Base-by-base conservation (phyloP, 2,329 filamentous ascomycete species). In the Metarhizium robertsii region DNA sequence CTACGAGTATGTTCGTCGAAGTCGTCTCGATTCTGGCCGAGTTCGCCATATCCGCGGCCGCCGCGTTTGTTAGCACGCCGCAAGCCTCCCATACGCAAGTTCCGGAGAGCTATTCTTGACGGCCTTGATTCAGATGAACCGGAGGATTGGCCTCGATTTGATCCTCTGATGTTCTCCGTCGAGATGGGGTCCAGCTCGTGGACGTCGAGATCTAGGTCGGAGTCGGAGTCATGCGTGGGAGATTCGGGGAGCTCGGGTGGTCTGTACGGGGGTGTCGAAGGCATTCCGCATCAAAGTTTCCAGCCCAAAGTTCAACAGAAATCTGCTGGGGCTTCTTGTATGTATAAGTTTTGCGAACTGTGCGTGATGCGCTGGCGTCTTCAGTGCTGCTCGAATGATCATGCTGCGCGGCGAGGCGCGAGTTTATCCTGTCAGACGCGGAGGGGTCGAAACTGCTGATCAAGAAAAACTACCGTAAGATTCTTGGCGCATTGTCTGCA, bases 121-220 rank as follows among this genome's bases (percentile, higher is more conserved):
- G 79, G 64, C 73, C 77, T 73, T 65, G 78, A 63, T 72, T 78
- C 73, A 57, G 75, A 72, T 61, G 78, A 74, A 34, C 61, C 50
- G 20, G 63, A 59, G 40, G 60, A 55, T 46, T 55, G 62, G 49
- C 67, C 67, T 59, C 66, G 66, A 50, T 60, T 61, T 47, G 66
- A 58, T 50, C 65, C 66, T 51, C 67, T 63, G 57, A 66, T 59
- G 61, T 69, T 65, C 62, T 67, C 64, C 61, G 67, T 66, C n/a
- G 73, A 72, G 57, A 72, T 67, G 67, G 88, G 87, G 67, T 92
- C 88, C 61, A 94, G 84, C 75, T 92, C 89, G 65, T 90, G 80
- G 62, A 94, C 79, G 64, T 92, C 87, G 65, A 94, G 81, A 68
- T 92, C 87, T 59, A 72, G 71, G 55, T 86, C 75, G 52, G 86